Evolutionary conservation across 208 protist species (phyloP), one percentile per base, ranked within the genome.

Genomic region (Leptomonas seymouri): DNA sequence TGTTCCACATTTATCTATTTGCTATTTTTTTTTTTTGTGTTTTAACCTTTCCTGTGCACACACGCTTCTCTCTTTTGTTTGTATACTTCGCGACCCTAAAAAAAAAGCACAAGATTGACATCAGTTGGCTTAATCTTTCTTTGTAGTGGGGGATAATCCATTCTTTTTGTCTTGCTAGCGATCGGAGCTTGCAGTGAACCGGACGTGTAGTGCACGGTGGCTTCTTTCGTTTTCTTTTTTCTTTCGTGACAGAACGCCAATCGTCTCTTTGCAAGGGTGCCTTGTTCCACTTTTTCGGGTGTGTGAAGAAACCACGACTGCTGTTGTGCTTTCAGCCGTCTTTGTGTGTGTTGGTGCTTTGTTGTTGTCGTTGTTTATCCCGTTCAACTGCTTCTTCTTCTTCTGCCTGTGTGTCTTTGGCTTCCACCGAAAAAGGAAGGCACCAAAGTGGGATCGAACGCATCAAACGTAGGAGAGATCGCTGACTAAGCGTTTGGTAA

Each of bases 31-130:
- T 69, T 21, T 18, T 58, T 25, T 45, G 14, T 21, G n/a, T n/a
- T n/a, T n/a, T n/a, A n/a, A n/a, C n/a, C n/a, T n/a, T n/a, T n/a
- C n/a, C n/a, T n/a, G n/a, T n/a, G n/a, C n/a, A n/a, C n/a, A n/a
- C n/a, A 57, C 21, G 6, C 34, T 4, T 60, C 39, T 8, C 15
- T 46, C 34, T 58, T 44, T 67, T 31, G 27, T 34, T 64, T 71
- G 51, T 54, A 15, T 50, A 20, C 16, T n/a, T 31, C 3, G 28
- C 16, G 16, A 28, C 8, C 21, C 48, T 30, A 18, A 23, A 51
- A 59, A 51, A 59, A 59, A 36, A 54, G 65, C 42, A 39, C 18
- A 31, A 36, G 51, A 62, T 71, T 60, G 25, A 27, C 9, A 31
- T 64, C 54, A 16, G 39, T 16, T 50, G 34, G 18, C n/a, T 36